These are phyloP conservation scores for Przewalskia tangutica DNA, from an alignment of 257 asterid genomes.

Conservation along the genomic window DNA sequence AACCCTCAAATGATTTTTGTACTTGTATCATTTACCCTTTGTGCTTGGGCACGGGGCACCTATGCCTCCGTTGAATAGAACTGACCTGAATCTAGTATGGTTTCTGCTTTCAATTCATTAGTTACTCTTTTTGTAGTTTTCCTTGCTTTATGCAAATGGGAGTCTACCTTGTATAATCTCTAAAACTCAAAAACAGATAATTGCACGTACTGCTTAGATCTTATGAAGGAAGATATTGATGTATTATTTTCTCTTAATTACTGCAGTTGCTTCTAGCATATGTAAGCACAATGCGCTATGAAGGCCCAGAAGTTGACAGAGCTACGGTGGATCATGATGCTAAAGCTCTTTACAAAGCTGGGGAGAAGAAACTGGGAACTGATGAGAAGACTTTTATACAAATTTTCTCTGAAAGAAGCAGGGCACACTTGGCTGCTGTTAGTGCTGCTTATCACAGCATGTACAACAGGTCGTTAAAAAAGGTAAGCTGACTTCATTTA, in stretches of 20 bases:
- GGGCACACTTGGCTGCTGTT: conserved; percentile 65
- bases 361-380: conserved; percentile 82
- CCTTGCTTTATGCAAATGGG: not conserved
- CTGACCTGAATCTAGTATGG: not conserved
- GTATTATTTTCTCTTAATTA: not conserved
- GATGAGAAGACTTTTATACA: conserved; percentile 70
- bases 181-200: not conserved
- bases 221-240: not conserved
- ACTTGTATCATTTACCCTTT: not conserved
- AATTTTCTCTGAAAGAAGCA: conserved; percentile 68
- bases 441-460: conserved; percentile 48
- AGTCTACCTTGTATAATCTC: not conserved
- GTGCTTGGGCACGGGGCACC: not conserved
- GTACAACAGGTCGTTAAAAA: conserved; percentile 58
- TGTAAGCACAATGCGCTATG: conserved; percentile 45
- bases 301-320: conserved; percentile 85
- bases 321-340: conserved; percentile 71
- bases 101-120: not conserved
- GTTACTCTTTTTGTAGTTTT: not conserved
- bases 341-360: conserved; percentile 77
- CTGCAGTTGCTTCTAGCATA: conserved; percentile 73
- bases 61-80: not conserved
- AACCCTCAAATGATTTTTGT: not conserved
- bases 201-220: not conserved
- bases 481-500: conserved; percentile 31